These are phyloP conservation scores for Rubia balearica DNA, from an alignment of 305 asterid genomes.

Conservation along the genomic window DNA sequence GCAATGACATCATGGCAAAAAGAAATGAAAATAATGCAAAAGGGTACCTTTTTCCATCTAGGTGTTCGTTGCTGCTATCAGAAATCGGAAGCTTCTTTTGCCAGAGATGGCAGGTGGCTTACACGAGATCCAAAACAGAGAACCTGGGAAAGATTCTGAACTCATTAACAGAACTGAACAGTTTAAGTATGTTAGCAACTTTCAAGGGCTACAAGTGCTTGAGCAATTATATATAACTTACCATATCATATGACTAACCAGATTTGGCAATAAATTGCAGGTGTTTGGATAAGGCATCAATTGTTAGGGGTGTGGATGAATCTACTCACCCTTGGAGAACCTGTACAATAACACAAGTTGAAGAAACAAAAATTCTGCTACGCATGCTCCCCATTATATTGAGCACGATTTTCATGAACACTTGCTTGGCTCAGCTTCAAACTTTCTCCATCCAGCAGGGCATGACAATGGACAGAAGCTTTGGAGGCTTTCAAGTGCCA, in stretches of 20 bases:
- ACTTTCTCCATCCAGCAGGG: conserved; percentile 67
- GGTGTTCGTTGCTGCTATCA: conserved; percentile 54
- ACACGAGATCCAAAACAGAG: conserved; percentile 41
- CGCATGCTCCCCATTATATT: conserved; percentile 60
- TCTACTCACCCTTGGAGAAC: conserved; percentile 35
- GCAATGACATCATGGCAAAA: not conserved
- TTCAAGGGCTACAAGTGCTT: not conserved
- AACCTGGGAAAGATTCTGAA: conserved; percentile 32
- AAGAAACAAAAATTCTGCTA: conserved; percentile 55
- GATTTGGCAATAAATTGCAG: conserved; percentile 21
- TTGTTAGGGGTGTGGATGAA: conserved; percentile 20
- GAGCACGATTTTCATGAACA: conserved; percentile 68
- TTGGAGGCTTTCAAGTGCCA: conserved; percentile 48
- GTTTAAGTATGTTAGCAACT: conserved; percentile 38
- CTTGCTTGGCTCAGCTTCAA: conserved; percentile 71
- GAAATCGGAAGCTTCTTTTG: conserved; percentile 40
- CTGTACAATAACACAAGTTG: conserved; percentile 58
- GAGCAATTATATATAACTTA: not conserved
- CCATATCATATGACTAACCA: conserved; percentile 5
- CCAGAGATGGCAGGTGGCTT: conserved; percentile 35
- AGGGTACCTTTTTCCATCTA: conserved; percentile 13
- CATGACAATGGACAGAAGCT: conserved; percentile 45
- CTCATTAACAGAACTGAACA: conserved; percentile 54
- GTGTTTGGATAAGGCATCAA: conserved; percentile 53
- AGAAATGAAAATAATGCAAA: not conserved